phyloP scores from a whole-genome alignment of 345 rosid genomes.

The Euphorbia lathyris region DNA sequence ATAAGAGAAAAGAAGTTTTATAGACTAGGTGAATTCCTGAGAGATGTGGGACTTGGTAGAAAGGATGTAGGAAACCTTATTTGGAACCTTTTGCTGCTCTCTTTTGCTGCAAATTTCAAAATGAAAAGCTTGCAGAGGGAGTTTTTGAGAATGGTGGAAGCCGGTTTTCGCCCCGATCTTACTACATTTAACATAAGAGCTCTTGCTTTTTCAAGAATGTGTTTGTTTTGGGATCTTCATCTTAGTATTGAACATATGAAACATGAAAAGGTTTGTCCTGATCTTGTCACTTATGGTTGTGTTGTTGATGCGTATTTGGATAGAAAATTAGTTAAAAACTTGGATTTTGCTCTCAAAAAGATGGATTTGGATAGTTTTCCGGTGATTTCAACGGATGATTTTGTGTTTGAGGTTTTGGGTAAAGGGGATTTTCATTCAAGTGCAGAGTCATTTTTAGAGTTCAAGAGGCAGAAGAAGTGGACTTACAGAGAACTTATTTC shows the following conservation, averaged over 20 bases:
- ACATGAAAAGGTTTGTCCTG: constrained; percentile 52
- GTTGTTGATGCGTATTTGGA: constrained; percentile 85
- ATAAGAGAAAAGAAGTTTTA: constrained; percentile 44
- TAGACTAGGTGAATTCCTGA: constrained; percentile 54
- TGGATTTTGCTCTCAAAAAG: constrained; percentile 55
- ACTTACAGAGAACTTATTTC: constrained; percentile 56
- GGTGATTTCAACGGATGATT: constrained; percentile 49
- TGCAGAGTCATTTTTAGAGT: constrained; percentile 79
- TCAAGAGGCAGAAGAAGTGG: constrained; percentile 42
- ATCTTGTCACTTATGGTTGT: constrained; percentile 78
- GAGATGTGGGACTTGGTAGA: constrained; percentile 63
- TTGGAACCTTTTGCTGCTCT: constrained; percentile 75
- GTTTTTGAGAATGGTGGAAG: constrained; percentile 52
- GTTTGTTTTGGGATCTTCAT: constrained; percentile 86
- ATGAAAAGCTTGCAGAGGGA: constrained; percentile 89
- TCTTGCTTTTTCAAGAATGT: constrained; percentile 74
- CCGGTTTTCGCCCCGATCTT: constrained; percentile 69
- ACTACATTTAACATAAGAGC: constrained; percentile 75
- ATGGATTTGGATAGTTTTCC: constrained; percentile 57
- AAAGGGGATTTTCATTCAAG: constrained; percentile 77
- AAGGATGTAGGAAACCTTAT: constrained; percentile 57
- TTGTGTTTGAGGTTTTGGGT: constrained; percentile 65
- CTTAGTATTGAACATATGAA: constrained; percentile 82
- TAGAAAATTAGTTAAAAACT: constrained; percentile 55
- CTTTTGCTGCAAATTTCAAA: constrained; percentile 77